Evolutionary conservation across 768 basidiomycete species (phyloP).

Genomic region (Termitomyces sp.): DNA sequence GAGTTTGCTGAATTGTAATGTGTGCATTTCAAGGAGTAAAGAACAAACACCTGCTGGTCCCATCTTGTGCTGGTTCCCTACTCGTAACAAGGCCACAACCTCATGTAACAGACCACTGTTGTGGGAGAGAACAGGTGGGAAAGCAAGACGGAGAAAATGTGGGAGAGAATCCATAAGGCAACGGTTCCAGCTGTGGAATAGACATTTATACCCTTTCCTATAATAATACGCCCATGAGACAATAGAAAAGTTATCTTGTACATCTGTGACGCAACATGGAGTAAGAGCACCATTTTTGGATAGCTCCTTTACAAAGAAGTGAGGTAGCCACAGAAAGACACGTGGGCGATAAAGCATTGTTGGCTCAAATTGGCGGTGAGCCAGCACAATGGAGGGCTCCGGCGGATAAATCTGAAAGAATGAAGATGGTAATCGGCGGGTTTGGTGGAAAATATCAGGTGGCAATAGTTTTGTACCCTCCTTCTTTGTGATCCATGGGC

Average conservation of each 20-base stretch:
- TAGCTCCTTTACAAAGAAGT: slow-evolving; percentile 14
- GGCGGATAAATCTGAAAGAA: not conserved
- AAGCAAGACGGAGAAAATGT: slow-evolving; percentile 13
- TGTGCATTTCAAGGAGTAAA: slow-evolving; percentile 17
- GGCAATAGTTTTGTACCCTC: not conserved
- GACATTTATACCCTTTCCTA: slow-evolving; percentile 9
- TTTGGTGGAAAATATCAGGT: not conserved
- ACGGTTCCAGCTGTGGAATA: slow-evolving; percentile 14
- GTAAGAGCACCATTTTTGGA: not conserved
- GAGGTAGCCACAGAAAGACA: slow-evolving; percentile 19
- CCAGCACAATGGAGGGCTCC: not conserved
- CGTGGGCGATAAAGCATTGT: slow-evolving; percentile 10
- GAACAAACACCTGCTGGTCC: slow-evolving; percentile 17
- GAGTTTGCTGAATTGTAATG: slow-evolving; percentile 12
- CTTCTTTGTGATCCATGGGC: not conserved
- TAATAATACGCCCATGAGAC: slow-evolving; percentile 22
- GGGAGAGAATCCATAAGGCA: slow-evolving; percentile 15
- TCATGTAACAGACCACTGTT: slow-evolving; percentile 12
- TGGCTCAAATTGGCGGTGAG: slow-evolving; percentile 13
- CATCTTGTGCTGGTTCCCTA: slow-evolving; percentile 23
- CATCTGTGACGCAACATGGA: not conserved
- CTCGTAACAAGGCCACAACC: slow-evolving; percentile 13
- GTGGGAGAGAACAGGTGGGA: slow-evolving; percentile 14
- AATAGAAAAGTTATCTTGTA: slow-evolving; percentile 15
- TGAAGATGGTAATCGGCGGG: not conserved